A percentile compares a stretch with the other conserved stretches of the same genome.
phyloP scores from a whole-genome alignment of 768 basidiomycete species.

The Nevesoporus exiguus region DNA sequence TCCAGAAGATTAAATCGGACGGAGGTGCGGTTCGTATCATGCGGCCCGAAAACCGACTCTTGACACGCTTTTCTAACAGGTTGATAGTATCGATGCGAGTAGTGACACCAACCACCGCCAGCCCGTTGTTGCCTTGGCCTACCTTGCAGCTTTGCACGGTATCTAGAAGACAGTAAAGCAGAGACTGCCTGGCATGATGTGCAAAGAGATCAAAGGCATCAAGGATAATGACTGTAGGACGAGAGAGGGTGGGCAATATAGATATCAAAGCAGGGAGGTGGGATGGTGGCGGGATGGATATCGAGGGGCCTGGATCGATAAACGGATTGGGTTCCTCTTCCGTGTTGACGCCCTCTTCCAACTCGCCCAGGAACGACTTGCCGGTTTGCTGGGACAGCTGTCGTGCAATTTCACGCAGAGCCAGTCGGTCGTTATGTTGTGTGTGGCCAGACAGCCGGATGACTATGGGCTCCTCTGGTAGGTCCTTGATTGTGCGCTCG shows the following conservation, averaged over 20 bases:
- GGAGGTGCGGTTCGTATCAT: conserved; percentile 76
- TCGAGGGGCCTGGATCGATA: conserved; percentile 34
- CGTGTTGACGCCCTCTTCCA: conserved; percentile 30
- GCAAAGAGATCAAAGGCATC: conserved; percentile 96
- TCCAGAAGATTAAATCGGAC: conserved; percentile 45
- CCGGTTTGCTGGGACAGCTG: conserved; percentile 80
- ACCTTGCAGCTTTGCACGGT: conserved; percentile 84
- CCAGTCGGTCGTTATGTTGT: conserved; percentile 82
- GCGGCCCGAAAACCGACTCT: conserved; percentile 93
- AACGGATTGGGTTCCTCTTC: conserved; percentile 50
- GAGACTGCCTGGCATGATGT: conserved; percentile 83
- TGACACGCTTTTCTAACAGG: conserved; percentile 91
- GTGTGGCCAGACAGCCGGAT: conserved; percentile 83
- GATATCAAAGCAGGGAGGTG: conserved; percentile 75
- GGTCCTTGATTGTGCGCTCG: conserved; percentile 48
- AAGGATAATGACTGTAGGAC: conserved; percentile 78
- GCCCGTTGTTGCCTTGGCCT: conserved; percentile 54
- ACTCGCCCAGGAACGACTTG: conserved; percentile 45
- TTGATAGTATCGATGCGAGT: conserved; percentile 85
- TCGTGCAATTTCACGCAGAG: conserved; percentile 87
- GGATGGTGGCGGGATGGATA: conserved; percentile 58
- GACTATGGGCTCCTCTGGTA: conserved; percentile 57
- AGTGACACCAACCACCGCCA: conserved; percentile 85
- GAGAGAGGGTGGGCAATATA: conserved; percentile 70
- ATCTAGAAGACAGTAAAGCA: conserved; percentile 94